Base-by-base conservation (phyloP, 2,329 filamentous ascomycete genomes). In the Shiraia bambusicola region DNA sequence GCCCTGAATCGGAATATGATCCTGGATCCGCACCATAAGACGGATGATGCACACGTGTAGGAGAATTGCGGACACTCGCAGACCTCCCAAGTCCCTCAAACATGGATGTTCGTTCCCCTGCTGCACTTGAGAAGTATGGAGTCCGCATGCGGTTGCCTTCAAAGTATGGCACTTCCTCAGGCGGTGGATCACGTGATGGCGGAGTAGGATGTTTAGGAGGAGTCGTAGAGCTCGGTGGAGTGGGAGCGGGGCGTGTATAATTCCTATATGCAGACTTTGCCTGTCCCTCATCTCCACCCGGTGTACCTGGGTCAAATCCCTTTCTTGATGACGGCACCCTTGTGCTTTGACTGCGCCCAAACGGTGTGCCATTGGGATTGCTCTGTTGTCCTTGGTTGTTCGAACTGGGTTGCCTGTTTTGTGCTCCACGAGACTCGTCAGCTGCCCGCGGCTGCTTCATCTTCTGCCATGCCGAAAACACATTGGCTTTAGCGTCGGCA, bases 241-340 rank as follows among this genome's bases (percentile, higher is more conserved):
- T 58, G n/a, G 57, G 55, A 51, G 52, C 47, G 61, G 70, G 40
- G 19, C 65, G 62, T 26, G 63, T 51, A 34, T 65, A 64, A 45
- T 59, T 61, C 29, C 65, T 60, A n/a, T 77, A 73, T 2, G 76
- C 75, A 10, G 75, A 76, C 43, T 74, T 73, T 15, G 79, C 79
- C 59, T 78, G 78, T 26, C 77, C 73, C 52, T 83, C 80, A 55
- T 83, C 80, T 26, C 74, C 78, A n/a, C 76, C 79, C 24, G 78
- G 72, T 6, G 72, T 73, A n/a, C 73, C 73, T 14, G 81, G 79
- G 40, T 81, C 77, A 56, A 82, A 84, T 4, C 79, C 80, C 31
- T 72, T 69, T 58, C 72, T 79, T 52, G 72, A 76, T 52, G 73
- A 78, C 27, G 77, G 76, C 3, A 72, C 69, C 37, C 66, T 60